Base-by-base conservation (phyloP, 2,329 filamentous ascomycete genomes). In the Scopulariopsis brevicaulis region DNA sequence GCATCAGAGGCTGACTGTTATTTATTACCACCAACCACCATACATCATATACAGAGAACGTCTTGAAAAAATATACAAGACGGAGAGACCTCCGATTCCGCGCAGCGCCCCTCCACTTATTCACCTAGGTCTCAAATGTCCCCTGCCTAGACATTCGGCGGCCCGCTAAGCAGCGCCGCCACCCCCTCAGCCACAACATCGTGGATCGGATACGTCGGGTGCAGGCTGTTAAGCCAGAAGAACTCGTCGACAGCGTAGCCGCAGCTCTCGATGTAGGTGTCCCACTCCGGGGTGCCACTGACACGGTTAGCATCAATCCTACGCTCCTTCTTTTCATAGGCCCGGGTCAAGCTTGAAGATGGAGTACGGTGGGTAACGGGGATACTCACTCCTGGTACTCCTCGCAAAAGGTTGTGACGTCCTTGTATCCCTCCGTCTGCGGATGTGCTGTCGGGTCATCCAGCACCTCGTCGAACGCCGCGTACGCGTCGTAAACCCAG, bases 191-290 rank as follows among this genome's bases (percentile, higher is more conserved):
- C 83, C 8, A 83, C 76, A 6, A 78, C 78, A 56, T 84, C 79
- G 62, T 86, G 82, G 57, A 85, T 76, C 0, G 81, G 76, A 65
- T 79, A 83, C 0, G 83, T 86, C n/a, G 84, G 83, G 64, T 86
- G 84, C 62, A 86, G 66, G 46, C 68, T 73, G 63, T 86, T 85
- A 34, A 85, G 70, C 83, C 83, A 86, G 63, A 86, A 78, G 65
- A 85, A 86, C 68, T 85, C 70, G 64, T 85, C 79, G 2, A 84
- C 81, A 0, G 79, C 70, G 52, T 81, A 67, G 1, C 72, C 71
- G 65, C 83, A 86, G 54, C 71, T 73, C 5, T 71, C 63, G 54
- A 68, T 68, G 37, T 74, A 66, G 3, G 71, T 75, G 56, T 77
- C 68, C 43, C 65, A 64, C 1, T 68, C 65, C 2, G 73, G 71